phyloP scores from a whole-genome alignment of 2,329 filamentous ascomycete genomes.

The Sphaceloma murrayae region DNA sequence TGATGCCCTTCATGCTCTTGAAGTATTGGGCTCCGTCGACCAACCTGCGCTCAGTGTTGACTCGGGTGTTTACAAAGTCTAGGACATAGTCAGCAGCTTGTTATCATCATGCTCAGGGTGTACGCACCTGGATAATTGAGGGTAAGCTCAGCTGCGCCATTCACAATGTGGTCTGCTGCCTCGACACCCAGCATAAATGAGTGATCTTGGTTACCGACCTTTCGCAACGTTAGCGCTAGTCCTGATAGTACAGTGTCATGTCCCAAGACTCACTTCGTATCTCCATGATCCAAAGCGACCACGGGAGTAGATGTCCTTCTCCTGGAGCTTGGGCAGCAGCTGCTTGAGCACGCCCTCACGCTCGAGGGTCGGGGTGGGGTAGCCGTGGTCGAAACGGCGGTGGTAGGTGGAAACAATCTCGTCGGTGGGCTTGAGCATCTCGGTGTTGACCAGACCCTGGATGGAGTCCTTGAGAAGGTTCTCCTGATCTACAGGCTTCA shows the following conservation, averaged over 20 bases:
- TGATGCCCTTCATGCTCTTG: constrained; percentile 34
- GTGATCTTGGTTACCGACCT: constrained; percentile 93
- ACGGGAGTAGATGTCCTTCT: constrained; percentile 84
- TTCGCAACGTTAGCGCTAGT: too few relatives aligned
- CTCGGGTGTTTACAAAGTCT: constrained; percentile 81
- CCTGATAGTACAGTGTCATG: too few relatives aligned
- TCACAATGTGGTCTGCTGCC: constrained; percentile 81
- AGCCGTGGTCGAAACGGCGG: constrained; percentile 95
- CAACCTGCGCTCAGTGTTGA: constrained; percentile 56
- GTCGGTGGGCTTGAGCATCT: constrained; percentile 83
- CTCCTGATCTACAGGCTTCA: constrained; percentile 86
- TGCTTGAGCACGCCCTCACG: constrained; percentile 89
- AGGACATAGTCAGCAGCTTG: too few relatives aligned
- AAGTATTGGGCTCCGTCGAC: constrained; percentile 53
- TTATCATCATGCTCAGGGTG: too few relatives aligned
- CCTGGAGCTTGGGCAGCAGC: constrained; percentile 85
- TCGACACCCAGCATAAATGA: constrained; percentile 96
- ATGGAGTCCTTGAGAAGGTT: constrained; percentile 86
- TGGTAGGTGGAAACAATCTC: constrained; percentile 98
- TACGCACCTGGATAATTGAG: constrained; percentile 94
- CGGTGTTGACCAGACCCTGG: constrained; percentile 93
- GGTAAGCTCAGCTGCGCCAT: constrained; percentile 80
- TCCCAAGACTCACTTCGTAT: too few relatives aligned
- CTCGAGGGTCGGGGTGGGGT: constrained; percentile 90
- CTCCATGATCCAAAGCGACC: constrained; percentile 97